phyloP scores from a whole-genome alignment of 306 rosid genomes.

The Astragalus glycyphyllos region DNA sequence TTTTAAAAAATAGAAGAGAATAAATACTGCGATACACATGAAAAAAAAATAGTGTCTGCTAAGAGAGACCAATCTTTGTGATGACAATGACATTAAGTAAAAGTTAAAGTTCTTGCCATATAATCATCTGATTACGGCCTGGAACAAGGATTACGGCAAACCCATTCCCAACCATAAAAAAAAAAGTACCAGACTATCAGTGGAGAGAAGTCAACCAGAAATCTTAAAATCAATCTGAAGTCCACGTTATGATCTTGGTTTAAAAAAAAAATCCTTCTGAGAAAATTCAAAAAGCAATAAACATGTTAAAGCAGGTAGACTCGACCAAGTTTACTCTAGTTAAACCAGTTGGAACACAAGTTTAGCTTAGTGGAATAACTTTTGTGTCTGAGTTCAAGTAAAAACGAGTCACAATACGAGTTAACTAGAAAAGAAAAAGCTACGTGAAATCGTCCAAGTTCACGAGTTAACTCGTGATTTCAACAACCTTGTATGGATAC shows the following conservation, averaged over 20 bases:
- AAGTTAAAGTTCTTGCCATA: constrained; percentile 6
- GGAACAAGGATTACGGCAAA: not conserved
- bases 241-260: not conserved
- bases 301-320: not conserved
- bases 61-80: constrained; percentile 14
- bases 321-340: not conserved
- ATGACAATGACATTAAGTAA: not conserved
- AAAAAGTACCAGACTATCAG: too few species aligned
- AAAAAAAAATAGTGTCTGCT: not conserved
- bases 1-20: not conserved
- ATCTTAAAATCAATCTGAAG: constrained; percentile 2
- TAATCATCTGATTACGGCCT: not conserved
- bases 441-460: too few species aligned
- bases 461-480: too few species aligned
- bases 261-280: not conserved
- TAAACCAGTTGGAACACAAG: not conserved
- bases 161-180: constrained; percentile 1
- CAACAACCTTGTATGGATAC: constrained; percentile 3
- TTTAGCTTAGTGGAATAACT: too few species aligned
- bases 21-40: not conserved
- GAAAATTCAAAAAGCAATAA: not conserved
- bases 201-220: not conserved
- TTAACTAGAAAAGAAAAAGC: not conserved
- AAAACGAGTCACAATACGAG: not conserved
- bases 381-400: too few species aligned